phyloP scores from a whole-genome alignment of 495 filamentous ascomycete genomes.

The Neurospora sp. region DNA sequence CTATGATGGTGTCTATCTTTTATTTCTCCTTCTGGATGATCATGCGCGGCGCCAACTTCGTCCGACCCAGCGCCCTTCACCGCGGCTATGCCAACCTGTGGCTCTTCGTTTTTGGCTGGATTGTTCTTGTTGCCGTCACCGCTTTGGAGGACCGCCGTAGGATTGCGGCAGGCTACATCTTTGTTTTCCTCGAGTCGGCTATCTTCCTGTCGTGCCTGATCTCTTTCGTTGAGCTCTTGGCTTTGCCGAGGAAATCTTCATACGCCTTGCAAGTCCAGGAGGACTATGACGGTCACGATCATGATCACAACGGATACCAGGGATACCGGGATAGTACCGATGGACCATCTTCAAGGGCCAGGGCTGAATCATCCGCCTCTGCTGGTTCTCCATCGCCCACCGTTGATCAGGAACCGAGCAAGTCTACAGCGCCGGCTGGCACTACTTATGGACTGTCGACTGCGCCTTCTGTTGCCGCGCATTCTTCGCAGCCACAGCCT shows the following conservation, averaged over 20 bases:
- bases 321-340: not conserved
- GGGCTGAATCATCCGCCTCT: not conserved
- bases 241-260: conserved; percentile 57
- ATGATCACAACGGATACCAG: conserved; percentile 4
- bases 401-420: not conserved
- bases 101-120: conserved; percentile 68
- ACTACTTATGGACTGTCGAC: not conserved
- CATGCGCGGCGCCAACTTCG: conserved; percentile 68
- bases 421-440: not conserved
- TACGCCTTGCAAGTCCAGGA: conserved; percentile 46
- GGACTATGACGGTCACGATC: conserved; percentile 36
- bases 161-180: conserved; percentile 70
- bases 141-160: conserved; percentile 60
- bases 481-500: not conserved
- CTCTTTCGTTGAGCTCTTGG: conserved; percentile 67
- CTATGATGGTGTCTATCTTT: conserved; percentile 78
- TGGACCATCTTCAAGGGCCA: not conserved
- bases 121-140: conserved; percentile 60
- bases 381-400: not conserved
- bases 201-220: conserved; percentile 66
- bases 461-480: not conserved
- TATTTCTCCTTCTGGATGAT: conserved; percentile 75
- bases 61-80: conserved; percentile 79
- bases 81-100: conserved; percentile 73
- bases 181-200: conserved; percentile 69